phyloP scores from a whole-genome alignment of 129 eudicot genomes.

The Saussurea involucrata region DNA sequence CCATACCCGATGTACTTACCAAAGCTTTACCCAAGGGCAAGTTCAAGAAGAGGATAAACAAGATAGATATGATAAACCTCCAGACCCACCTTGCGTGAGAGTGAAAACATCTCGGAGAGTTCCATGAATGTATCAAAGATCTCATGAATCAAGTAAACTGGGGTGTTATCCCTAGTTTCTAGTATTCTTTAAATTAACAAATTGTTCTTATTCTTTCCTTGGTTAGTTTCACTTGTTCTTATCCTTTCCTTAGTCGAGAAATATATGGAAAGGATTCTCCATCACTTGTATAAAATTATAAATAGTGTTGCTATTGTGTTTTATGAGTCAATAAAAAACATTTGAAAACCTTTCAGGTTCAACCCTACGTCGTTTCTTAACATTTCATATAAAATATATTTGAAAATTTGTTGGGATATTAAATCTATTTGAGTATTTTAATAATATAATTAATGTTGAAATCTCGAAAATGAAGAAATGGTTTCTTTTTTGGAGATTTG shows the following conservation, averaged over 20 bases:
- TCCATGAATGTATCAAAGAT: too few relatives aligned
- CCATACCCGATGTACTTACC: too few relatives aligned
- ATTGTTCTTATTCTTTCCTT: background rate
- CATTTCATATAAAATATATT: background rate
- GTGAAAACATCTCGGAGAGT: too few relatives aligned
- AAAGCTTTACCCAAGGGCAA: too few relatives aligned
- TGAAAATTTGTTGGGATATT: background rate
- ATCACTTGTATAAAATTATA: background rate
- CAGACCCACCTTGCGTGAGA: too few relatives aligned
- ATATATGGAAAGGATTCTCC: background rate
- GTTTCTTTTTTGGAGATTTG: background rate
- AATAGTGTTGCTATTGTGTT: background rate
- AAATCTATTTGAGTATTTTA: too few relatives aligned
- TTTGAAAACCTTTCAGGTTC: background rate
- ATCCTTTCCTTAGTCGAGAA: background rate
- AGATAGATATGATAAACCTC: too few relatives aligned
- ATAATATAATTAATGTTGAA: background rate
- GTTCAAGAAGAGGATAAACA: too few relatives aligned
- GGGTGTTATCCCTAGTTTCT: background rate
- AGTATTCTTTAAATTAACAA: background rate
- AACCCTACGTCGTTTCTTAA: background rate
- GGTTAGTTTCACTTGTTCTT: background rate
- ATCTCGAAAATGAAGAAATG: background rate
- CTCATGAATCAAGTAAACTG: too few relatives aligned
- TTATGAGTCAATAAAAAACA: background rate